Percentiles rank a stretch among this genome's conserved stretches.
These are phyloP conservation scores for Blastocystis sp. DNA, from an alignment of 352 stramenopile species.

Conservation along the genomic window DNA sequence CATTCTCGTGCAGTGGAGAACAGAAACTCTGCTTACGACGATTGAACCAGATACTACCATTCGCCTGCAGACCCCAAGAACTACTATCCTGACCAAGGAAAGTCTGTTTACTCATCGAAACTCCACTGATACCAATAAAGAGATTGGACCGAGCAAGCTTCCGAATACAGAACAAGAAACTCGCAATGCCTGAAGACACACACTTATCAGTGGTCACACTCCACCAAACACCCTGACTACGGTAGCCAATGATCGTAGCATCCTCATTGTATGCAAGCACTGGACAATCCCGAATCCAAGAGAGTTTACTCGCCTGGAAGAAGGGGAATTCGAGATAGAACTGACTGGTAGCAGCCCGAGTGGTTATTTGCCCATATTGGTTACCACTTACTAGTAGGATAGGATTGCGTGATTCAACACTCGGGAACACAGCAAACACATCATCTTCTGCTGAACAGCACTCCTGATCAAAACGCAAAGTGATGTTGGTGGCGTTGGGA, in stretches of 20 bases:
- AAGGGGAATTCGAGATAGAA: constrained; percentile 59
- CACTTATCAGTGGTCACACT: constrained; percentile 47
- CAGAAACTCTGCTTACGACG: constrained; percentile 31
- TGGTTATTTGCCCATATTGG: not conserved
- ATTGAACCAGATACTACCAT: constrained; percentile 41
- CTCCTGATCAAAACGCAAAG: constrained; percentile 48
- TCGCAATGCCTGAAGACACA: constrained; percentile 16
- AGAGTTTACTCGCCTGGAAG: constrained; percentile 6
- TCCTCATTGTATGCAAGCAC: constrained; percentile 30
- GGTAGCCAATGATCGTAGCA: constrained; percentile 26
- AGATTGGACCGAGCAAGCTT: constrained; percentile 26
- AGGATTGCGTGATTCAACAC: constrained; percentile 1
- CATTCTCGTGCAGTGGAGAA: constrained; percentile 3
- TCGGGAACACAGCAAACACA: constrained; percentile 62
- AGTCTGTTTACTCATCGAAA: not conserved
- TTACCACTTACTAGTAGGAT: constrained; percentile 42
- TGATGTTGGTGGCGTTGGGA: not conserved
- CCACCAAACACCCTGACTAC: constrained; percentile 16
- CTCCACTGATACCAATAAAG: not conserved
- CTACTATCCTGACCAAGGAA: constrained; percentile 25
- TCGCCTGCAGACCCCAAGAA: constrained; percentile 53
- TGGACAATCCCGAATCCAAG: not conserved
- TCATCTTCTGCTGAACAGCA: constrained; percentile 58
- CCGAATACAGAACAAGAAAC: constrained; percentile 41
- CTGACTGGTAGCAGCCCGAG: not conserved